A percentile compares a stretch with the other conserved stretches of the same genome.
Evolutionary conservation across 495 filamentous ascomycete species (phyloP).

Genomic region (Xylaria curta): DNA sequence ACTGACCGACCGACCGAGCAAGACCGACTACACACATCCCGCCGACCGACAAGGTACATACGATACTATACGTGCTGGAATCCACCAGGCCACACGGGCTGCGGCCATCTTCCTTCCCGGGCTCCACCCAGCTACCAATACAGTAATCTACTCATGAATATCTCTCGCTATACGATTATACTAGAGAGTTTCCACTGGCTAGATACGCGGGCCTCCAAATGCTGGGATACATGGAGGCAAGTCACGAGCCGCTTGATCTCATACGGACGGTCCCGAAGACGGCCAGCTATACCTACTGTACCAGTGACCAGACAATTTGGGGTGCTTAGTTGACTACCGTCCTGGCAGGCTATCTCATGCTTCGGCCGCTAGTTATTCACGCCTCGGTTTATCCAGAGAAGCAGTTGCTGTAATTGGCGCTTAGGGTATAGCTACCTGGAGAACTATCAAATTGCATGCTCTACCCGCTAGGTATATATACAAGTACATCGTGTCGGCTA

Average conservation of each 20-base stretch:
- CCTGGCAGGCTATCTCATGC: not conserved
- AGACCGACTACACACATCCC: constrained; percentile 15
- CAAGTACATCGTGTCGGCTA: not conserved
- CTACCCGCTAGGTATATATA: not conserved
- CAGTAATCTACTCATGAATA: constrained; percentile 24
- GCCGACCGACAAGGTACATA: constrained; percentile 5
- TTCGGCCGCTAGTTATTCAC: not conserved
- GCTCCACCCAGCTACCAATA: constrained; percentile 26
- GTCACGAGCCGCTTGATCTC: constrained; percentile 7
- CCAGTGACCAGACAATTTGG: not conserved
- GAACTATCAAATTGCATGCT: not conserved
- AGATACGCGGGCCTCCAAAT: constrained; percentile 10
- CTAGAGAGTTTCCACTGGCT: constrained; percentile 9
- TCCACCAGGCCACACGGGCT: constrained; percentile 27
- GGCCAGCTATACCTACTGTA: not conserved
- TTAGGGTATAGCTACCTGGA: not conserved
- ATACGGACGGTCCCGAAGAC: constrained; percentile 16
- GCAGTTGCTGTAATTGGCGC: not conserved
- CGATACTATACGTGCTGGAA: constrained; percentile 6
- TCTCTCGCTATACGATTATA: constrained; percentile 4
- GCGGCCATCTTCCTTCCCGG: constrained; percentile 28
- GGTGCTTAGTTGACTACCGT: not conserved
- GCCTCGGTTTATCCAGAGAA: not conserved
- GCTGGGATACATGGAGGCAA: constrained; percentile 1
- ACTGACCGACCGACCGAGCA: constrained; percentile 22